A percentile compares a stretch with the other conserved stretches of the same genome.
Evolutionary conservation across 345 rosid genomes (phyloP).

Genomic region (Cardamine chenopodiifolia): DNA sequence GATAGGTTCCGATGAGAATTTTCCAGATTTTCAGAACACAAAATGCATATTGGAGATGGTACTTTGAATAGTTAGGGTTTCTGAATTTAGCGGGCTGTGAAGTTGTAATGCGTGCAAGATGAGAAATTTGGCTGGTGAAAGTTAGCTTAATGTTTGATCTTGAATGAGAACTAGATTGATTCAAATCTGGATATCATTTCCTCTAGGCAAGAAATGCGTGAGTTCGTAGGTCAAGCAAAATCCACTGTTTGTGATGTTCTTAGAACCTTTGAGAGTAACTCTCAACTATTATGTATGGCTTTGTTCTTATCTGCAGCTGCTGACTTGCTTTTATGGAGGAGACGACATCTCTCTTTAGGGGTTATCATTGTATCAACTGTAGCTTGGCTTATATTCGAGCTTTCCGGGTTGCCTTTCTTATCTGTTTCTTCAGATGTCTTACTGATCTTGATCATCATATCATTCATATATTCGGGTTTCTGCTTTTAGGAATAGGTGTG

Average conservation of each 20-base stretch:
- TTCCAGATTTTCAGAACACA: background rate
- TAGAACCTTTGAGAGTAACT: background rate
- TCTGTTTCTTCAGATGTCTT: slow-evolving; percentile 80
- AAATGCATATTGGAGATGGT: background rate
- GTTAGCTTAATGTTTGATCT: slow-evolving; percentile 29
- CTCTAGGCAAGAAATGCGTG: background rate
- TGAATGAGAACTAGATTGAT: slow-evolving; percentile 4
- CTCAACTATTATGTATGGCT: slow-evolving; percentile 8
- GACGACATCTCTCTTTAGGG: slow-evolving; percentile 59
- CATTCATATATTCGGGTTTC: slow-evolving; percentile 66
- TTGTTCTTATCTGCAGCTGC: slow-evolving; percentile 55
- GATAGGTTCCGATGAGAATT: background rate
- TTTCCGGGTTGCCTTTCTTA: slow-evolving; percentile 77
- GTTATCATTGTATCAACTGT: slow-evolving; percentile 73
- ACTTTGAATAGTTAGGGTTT: background rate
- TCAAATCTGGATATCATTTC: slow-evolving; percentile 6
- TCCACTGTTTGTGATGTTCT: background rate
- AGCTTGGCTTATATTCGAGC: slow-evolving; percentile 80
- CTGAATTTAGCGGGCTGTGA: background rate
- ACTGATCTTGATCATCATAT: slow-evolving; percentile 57
- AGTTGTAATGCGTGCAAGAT: background rate
- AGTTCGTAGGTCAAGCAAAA: background rate
- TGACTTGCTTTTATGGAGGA: slow-evolving; percentile 82
- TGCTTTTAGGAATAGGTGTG: slow-evolving; percentile 62
- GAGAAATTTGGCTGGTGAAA: slow-evolving; percentile 12